Base-by-base conservation (phyloP, 306 rosid species). In the Quercus aquifolioides region DNA sequence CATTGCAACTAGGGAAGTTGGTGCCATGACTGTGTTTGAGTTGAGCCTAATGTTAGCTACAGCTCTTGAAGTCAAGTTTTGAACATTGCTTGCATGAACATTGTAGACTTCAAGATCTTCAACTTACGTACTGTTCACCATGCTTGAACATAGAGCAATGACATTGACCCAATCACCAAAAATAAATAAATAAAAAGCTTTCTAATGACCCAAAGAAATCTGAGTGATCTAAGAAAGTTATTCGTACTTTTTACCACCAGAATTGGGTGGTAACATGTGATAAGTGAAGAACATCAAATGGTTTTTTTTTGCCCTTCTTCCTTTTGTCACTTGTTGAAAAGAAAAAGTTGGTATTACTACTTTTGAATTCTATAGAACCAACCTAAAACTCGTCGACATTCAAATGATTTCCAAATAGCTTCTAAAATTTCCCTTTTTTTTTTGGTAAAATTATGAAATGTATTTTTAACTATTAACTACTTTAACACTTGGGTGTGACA, bases 121-220 rank as follows among this genome's bases (percentile, higher is more conserved):
- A 76, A 55, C 73, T 73, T 46, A n/a, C 33, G 67, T 58, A 41
- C 28, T 11, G 60, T 68, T 74, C 91, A 85, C 89, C 90, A 75
- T 76, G 62, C 85, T 89, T 92, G 88, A 90, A 81, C 76, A 19
- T 43, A 25, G 86, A 80, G 89, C 80, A 67, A 78, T 75, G n/a
- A 64, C 79, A 23, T 89, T 89, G 89, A 85, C 86, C 69, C 25
- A 28, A 28, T 28, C 31, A 28, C 31, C 31, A 28, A 28, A 28
- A 28, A 28, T 28, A 3, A 28, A 28, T 12, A 23, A 74, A 69
- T 76, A 71, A 28, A 38, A 63, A 60, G 75, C 55, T 33, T 26
- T 74, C 33, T 60, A 33, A 49, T 68, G 80, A 79, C 70, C 74
- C 80, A 38, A 35, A 74, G 73, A 51, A 5, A 13, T 10, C 18